Base-by-base conservation (phyloP, 202 grass and related monocot genomes). In the Dendrocalamus latiflorus region DNA sequence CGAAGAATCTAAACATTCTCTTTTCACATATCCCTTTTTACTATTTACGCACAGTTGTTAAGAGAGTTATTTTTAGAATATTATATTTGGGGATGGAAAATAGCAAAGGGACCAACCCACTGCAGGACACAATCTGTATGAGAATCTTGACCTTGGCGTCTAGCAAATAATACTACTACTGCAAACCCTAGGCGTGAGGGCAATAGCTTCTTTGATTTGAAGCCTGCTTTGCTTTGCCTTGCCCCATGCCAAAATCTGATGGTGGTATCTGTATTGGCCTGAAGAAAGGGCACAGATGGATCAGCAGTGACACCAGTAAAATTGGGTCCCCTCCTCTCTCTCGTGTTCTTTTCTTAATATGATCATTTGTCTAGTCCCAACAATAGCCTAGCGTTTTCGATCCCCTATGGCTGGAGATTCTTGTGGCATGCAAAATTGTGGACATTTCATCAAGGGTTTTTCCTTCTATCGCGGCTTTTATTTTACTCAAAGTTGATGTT, bases 71-170 rank as follows among this genome's bases (percentile, higher is more conserved):
- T n/a, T n/a, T n/a, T n/a, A n/a, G n/a, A n/a, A n/a, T n/a, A n/a
- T n/a, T n/a, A n/a, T n/a, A 73, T 88, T 81, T 69, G 43, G 72
- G 77, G 75, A 63, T 9, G 54, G 48, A 45, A 39, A 71, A 75
- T 41, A 37, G 14, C 54, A 78, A 50, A 51, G 26, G 45, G 70
- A 77, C 65, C 78, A 69, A 84, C 71, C 77, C 81, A 91, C 38
- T 79, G 85, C 41, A 85, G 64, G 65, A 62, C 51, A 79, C 44
- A 73, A 83, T 90, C 87, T 64, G 87, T 83, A 86, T 90, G 94
- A 97, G 89, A 94, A 97, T 97, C 91, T 97, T 97, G 94, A 94
- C 94, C 89, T 91, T 78, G 83, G 80, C 64, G 51, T 88, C 70
- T 91, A 75, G 82, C 64, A 93, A 85, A 81, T 39, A 79, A 54